phyloP scores from a whole-genome alignment of 2,329 filamentous ascomycete species.

The Botrytis porri region DNA sequence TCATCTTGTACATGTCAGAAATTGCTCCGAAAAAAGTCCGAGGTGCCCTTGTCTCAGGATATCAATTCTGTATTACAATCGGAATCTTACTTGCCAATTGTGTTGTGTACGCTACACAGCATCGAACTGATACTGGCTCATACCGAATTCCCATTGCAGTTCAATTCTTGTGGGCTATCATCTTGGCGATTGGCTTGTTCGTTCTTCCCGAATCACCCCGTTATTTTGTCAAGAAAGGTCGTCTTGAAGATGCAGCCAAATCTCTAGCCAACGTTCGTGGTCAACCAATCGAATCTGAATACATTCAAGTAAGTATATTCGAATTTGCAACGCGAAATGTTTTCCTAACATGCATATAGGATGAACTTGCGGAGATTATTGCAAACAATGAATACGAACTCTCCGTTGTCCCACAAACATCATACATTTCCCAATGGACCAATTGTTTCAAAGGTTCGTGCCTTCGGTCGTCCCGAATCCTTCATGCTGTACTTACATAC shows the following conservation, averaged over 20 bases:
- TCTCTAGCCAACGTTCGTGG: slow-evolving; percentile 69
- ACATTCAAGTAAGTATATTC: slow-evolving; percentile 53
- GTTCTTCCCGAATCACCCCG: slow-evolving; percentile 82
- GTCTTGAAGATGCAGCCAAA: slow-evolving; percentile 60
- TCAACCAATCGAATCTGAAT: slow-evolving; percentile 68
- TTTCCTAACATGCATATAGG: not conserved
- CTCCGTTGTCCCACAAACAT: slow-evolving; percentile 59
- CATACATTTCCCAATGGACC: slow-evolving; percentile 67
- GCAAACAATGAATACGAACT: slow-evolving; percentile 88
- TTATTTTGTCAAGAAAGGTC: slow-evolving; percentile 77
- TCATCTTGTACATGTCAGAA: slow-evolving; percentile 74
- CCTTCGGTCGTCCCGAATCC: slow-evolving; percentile 58
- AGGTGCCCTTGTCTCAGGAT: slow-evolving; percentile 73
- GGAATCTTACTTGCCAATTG: slow-evolving; percentile 72
- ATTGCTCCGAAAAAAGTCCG: slow-evolving; percentile 67
- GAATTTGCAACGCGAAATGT: not conserved
- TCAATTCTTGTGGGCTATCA: slow-evolving; percentile 77
- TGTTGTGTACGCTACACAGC: slow-evolving; percentile 69
- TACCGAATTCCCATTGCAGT: slow-evolving; percentile 80
- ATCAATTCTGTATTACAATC: slow-evolving; percentile 81
- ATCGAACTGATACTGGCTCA: slow-evolving; percentile 58
- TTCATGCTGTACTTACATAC: slow-evolving; percentile 71
- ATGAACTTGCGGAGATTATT: slow-evolving; percentile 79
- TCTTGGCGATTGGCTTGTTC: slow-evolving; percentile 69
- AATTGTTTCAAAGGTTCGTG: slow-evolving; percentile 64